Percentiles rank a stretch among this genome's conserved stretches.
Evolutionary conservation across 2,329 filamentous ascomycete species (phyloP).

Genomic region (Xylariales sp.): DNA sequence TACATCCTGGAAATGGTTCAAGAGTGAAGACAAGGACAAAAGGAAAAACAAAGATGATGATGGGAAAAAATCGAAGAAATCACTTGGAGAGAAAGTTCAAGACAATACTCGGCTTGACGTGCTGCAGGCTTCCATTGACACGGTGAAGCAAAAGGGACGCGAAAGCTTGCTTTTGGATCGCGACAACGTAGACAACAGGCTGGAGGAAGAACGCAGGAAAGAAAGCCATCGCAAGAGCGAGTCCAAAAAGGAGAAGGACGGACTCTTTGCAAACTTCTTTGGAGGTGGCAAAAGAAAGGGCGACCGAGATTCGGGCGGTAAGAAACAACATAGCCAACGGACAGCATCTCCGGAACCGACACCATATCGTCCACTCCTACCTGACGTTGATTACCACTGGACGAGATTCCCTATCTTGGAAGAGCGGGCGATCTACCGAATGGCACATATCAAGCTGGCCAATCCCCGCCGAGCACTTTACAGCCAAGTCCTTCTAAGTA

Average conservation of each 20-base stretch:
- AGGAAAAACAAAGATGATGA: slow-evolving; percentile 58
- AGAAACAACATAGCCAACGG: slow-evolving; percentile 68
- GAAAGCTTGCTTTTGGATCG: slow-evolving; percentile 84
- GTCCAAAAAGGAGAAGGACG: slow-evolving; percentile 86
- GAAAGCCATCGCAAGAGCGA: slow-evolving; percentile 71
- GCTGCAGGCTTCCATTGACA: slow-evolving; percentile 82
- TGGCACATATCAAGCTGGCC: slow-evolving; percentile 99
- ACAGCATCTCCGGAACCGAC: slow-evolving; percentile 78
- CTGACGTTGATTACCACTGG: slow-evolving; percentile 95
- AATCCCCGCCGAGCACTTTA: slow-evolving; percentile 88
- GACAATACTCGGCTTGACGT: slow-evolving; percentile 83
- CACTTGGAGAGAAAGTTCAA: slow-evolving; percentile 53
- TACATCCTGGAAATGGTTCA: slow-evolving; percentile 86
- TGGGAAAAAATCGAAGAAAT: slow-evolving; percentile 65
- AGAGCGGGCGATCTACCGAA: slow-evolving; percentile 94
- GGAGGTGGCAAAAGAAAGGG: slow-evolving; percentile 84
- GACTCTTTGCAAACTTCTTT: slow-evolving; percentile 91
- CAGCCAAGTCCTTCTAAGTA: slow-evolving; percentile 93
- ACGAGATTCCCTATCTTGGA: slow-evolving; percentile 92
- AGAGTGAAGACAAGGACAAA: slow-evolving; percentile 71
- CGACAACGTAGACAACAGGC: slow-evolving; percentile 63
- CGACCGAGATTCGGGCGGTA: slow-evolving; percentile 68
- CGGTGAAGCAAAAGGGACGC: slow-evolving; percentile 57
- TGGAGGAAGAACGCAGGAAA: slow-evolving; percentile 80
- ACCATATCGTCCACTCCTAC: slow-evolving; percentile 64